Evolutionary conservation across 352 stramenopile genomes (phyloP).

Genomic region (Phytophthora idaei): DNA sequence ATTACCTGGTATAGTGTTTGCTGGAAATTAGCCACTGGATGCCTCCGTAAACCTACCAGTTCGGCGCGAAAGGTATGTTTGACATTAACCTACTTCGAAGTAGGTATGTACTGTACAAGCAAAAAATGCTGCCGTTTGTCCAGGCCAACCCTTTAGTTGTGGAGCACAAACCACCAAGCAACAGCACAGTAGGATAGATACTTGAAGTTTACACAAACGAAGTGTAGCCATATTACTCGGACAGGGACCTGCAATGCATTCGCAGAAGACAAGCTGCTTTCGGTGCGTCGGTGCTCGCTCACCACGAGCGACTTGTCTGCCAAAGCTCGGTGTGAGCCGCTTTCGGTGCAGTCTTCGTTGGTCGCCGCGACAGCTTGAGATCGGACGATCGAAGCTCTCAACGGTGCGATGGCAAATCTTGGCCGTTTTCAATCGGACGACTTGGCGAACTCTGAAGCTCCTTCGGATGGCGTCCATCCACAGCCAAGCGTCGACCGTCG

Average conservation of each 20-base stretch:
- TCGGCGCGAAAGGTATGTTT: too few species aligned
- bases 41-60: too few species aligned
- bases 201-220: too few species aligned
- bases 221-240: neutral
- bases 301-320: slow-evolving; percentile 13
- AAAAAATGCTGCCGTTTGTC: too few species aligned
- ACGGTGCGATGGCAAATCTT: slow-evolving; percentile 27
- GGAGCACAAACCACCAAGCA: too few species aligned
- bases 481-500: slow-evolving; percentile 8
- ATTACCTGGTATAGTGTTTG: too few species aligned
- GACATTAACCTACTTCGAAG: too few species aligned
- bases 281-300: slow-evolving; percentile 8
- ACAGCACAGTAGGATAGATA: too few species aligned
- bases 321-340: slow-evolving; percentile 3
- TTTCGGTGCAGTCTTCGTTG: slow-evolving; percentile 24
- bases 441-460: neutral
- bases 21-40: too few species aligned
- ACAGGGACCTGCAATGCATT: neutral
- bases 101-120: too few species aligned
- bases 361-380: slow-evolving; percentile 6
- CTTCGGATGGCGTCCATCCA: neutral
- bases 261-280: slow-evolving; percentile 16
- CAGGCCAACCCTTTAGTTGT: too few species aligned
- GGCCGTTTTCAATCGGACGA: slow-evolving; percentile 18
- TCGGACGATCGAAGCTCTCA: slow-evolving; percentile 23